Percentiles rank a stretch among this genome's conserved stretches.
phyloP scores from a whole-genome alignment of 2,329 filamentous ascomycete species.

The Hirsutella minnesotensis region DNA sequence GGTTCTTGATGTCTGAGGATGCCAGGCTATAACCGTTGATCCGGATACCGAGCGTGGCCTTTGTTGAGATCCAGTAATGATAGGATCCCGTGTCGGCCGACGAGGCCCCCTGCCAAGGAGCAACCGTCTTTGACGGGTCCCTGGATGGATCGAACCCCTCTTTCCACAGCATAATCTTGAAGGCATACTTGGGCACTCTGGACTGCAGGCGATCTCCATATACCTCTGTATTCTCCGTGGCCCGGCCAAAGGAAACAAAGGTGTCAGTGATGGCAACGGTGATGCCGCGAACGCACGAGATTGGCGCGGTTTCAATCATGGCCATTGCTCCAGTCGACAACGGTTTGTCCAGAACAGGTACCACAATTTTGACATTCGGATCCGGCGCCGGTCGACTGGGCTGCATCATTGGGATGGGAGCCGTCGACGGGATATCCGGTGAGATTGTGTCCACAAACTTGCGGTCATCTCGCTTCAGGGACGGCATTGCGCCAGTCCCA shows the following conservation, averaged over 20 bases:
- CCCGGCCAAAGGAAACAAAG: constrained; percentile 68
- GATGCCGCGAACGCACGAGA: constrained; percentile 53
- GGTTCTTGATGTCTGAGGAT: constrained; percentile 42
- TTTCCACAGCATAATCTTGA: constrained; percentile 66
- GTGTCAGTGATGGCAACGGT: constrained; percentile 54
- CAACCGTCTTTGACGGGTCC: constrained; percentile 42
- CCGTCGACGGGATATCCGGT: constrained; percentile 19
- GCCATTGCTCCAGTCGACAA: constrained; percentile 41
- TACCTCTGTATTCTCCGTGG: constrained; percentile 52
- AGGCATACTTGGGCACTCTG: constrained; percentile 69
- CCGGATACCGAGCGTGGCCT: constrained; percentile 61
- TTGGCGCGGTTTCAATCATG: constrained; percentile 50
- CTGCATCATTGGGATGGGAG: constrained; percentile 13
- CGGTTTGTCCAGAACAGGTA: constrained; percentile 20
- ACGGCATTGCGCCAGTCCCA: constrained; percentile 3
- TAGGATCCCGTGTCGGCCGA: constrained; percentile 38
- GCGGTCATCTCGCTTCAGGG: constrained; percentile 12
- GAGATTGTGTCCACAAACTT: constrained; percentile 12
- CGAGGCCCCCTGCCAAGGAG: constrained; percentile 24
- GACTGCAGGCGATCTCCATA: constrained; percentile 52
- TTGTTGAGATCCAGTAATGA: constrained; percentile 66
- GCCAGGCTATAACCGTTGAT: constrained; percentile 62
- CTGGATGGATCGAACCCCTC: constrained; percentile 50
- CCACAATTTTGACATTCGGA: constrained; percentile 21
- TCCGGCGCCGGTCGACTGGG: constrained; percentile 24